Base-by-base conservation (phyloP, 2,329 filamentous ascomycete genomes). In the Stemphylium beticola region DNA sequence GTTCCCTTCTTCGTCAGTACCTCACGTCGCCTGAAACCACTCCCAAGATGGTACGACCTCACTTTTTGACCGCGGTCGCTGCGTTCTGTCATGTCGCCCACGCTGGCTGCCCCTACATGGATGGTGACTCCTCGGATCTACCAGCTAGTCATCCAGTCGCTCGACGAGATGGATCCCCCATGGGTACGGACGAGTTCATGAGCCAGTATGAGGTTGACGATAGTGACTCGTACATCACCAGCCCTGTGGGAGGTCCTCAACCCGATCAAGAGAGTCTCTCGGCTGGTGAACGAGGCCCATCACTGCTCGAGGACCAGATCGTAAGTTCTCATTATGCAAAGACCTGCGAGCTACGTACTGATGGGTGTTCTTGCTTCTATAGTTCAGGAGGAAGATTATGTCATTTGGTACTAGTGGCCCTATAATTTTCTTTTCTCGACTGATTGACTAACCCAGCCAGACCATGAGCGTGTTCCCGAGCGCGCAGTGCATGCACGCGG, bases 231-330 rank as follows among this genome's bases (percentile, higher is more conserved):
- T 76, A 71, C 50, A 47, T 77, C 61, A 91, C 88, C 0, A 84
- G 83, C 24, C 88, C 91, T 67, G 84, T 85, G 20, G 89, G 88
- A 10, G 87, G 85, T 0, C 87, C 87, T 0, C 87, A 91, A 36
- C 79, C 79, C 41, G 88, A 91, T 26, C 86, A 89, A 65, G 79
- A 82, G 58, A 89, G 85, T 64, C 75, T 91, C 33, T 87, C 81
- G 64, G 87, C 83, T n/a, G 89, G 89, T 2, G 79, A 83, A 7
- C 80, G 87, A 39, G 89, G 89, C 1, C 83, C 88, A 1, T 87
- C 86, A 0, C 76, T 91, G 17, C 76, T 92, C 0, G 89, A 91
- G 66, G 89, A 91, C 68, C 90, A 88, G 45, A 86, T 88, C 59
- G 26, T 29, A 11, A 47, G 44, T 20, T 47, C 15, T 38, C 4